Conservation (phyloP, 768 basidiomycete species). For the Sporobolomyces roseus region DNA sequence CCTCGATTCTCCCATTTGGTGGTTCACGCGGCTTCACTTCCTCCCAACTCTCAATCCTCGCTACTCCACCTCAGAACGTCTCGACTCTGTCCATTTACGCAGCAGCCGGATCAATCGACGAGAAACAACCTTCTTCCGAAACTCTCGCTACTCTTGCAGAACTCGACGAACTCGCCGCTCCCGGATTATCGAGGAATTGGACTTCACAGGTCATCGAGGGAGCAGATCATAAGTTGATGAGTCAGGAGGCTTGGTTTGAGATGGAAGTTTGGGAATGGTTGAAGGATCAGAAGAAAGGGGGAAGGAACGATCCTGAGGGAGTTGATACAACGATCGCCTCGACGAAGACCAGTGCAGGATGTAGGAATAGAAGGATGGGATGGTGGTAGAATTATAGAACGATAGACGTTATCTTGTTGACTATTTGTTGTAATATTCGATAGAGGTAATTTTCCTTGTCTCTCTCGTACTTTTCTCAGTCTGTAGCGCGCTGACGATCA, state of each 20-base stretch:
- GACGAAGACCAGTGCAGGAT: background rate
- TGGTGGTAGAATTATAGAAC: slow-evolving; percentile 5
- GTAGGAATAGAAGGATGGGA: background rate
- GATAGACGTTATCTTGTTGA: no score
- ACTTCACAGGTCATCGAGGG: background rate
- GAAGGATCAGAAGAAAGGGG: background rate
- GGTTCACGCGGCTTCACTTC: background rate
- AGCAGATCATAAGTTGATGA: slow-evolving; percentile 2
- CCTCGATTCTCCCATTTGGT: slow-evolving; percentile 1
- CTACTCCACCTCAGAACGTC: background rate
- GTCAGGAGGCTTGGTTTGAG: slow-evolving; percentile 4
- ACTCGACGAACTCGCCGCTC: slow-evolving; percentile 2
- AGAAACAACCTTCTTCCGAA: background rate
- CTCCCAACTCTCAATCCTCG: background rate
- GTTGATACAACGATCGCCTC: background rate
- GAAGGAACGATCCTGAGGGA: background rate
- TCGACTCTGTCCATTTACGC: slow-evolving; percentile 3
- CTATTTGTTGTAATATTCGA: no score
- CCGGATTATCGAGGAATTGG: slow-evolving; percentile 1
- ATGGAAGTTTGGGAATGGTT: background rate
- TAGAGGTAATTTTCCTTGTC: no score
- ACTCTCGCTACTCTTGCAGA: background rate
- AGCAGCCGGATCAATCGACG: slow-evolving; percentile 1
- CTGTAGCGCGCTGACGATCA: no score
- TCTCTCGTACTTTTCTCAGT: no score